phyloP scores from a whole-genome alignment of 1,139 yeast species.

The Blastobotrys capitulatus region DNA sequence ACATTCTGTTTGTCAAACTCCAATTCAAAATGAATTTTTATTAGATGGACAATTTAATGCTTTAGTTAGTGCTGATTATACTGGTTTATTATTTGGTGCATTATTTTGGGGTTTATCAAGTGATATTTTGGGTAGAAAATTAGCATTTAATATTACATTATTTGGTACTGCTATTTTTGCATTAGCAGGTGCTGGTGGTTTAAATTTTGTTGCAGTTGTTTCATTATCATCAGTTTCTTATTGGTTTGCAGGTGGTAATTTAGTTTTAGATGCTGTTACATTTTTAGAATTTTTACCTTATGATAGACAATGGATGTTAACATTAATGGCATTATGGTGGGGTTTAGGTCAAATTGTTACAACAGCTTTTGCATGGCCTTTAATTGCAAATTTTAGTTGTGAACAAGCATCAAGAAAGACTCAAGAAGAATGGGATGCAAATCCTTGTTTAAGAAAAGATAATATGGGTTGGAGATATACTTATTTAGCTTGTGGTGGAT shows the following conservation, averaged over 20 bases:
- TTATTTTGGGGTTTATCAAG: slow-evolving; percentile 54
- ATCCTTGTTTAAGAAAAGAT: slow-evolving; percentile 40
- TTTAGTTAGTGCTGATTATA: slow-evolving; percentile 35
- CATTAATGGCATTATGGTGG: slow-evolving; percentile 57
- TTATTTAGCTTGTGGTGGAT: slow-evolving; percentile 49
- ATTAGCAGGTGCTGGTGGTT: slow-evolving; percentile 50
- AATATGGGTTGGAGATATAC: slow-evolving; percentile 61
- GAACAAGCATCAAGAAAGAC: not conserved
- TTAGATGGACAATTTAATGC: slow-evolving; percentile 28
- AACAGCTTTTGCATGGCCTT: slow-evolving; percentile 51
- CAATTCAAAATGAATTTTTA: slow-evolving; percentile 22
- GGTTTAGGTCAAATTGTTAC: slow-evolving; percentile 58
- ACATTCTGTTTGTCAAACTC: slow-evolving; percentile 40
- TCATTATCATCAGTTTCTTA: slow-evolving; percentile 40
- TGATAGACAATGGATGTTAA: slow-evolving; percentile 48
- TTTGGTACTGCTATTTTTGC: slow-evolving; percentile 47
- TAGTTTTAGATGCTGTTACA: slow-evolving; percentile 55
- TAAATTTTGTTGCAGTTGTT: slow-evolving; percentile 42
- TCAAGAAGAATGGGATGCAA: slow-evolving; percentile 19
- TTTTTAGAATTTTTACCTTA: slow-evolving; percentile 55
- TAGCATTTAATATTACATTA: slow-evolving; percentile 51
- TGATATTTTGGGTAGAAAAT: slow-evolving; percentile 53
- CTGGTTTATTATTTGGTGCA: slow-evolving; percentile 51
- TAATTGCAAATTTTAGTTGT: slow-evolving; percentile 48
- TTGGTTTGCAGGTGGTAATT: slow-evolving; percentile 48